phyloP scores from a whole-genome alignment of 2,329 filamentous ascomycete species.

The Zymoseptoria pseudotritici region DNA sequence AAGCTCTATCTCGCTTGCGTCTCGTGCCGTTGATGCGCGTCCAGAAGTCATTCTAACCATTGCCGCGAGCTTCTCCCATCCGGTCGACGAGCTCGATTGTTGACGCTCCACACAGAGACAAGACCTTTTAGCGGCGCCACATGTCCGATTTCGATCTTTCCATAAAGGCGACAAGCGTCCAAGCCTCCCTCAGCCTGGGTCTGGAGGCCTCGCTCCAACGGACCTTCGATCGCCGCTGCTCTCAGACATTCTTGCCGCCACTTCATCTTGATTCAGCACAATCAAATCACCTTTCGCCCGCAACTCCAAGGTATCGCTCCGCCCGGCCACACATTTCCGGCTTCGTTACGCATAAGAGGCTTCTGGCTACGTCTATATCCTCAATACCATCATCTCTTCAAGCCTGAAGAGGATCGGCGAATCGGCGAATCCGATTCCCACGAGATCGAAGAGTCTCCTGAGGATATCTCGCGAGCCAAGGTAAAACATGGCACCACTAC shows the following conservation, averaged over 20 bases:
- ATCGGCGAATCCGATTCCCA: neutral
- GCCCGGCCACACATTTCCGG: neutral
- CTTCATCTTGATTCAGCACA: neutral
- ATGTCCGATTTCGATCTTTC: neutral
- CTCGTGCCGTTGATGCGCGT: too few relatives aligned
- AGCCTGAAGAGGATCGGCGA: neutral
- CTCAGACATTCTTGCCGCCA: neutral
- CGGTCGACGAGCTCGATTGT: too few relatives aligned
- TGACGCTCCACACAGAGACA: too few relatives aligned
- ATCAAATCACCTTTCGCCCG: neutral
- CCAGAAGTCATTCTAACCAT: too few relatives aligned
- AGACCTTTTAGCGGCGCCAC: too few relatives aligned
- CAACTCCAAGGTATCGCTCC: neutral
- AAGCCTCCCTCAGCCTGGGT: neutral
- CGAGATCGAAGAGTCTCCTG: neutral
- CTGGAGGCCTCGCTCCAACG: neutral
- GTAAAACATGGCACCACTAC: neutral
- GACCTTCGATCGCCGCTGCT: neutral
- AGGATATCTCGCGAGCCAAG: neutral
- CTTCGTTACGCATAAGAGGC: neutral
- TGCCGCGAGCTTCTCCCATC: too few relatives aligned
- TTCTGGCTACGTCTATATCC: neutral
- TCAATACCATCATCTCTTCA: neutral
- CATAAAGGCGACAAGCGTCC: neutral
- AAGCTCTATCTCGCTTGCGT: too few relatives aligned